Evolutionary conservation across 2,329 filamentous ascomycete species (phyloP), one percentile per base, ranked within the genome.

Genomic region (Xylaria sp.): DNA sequence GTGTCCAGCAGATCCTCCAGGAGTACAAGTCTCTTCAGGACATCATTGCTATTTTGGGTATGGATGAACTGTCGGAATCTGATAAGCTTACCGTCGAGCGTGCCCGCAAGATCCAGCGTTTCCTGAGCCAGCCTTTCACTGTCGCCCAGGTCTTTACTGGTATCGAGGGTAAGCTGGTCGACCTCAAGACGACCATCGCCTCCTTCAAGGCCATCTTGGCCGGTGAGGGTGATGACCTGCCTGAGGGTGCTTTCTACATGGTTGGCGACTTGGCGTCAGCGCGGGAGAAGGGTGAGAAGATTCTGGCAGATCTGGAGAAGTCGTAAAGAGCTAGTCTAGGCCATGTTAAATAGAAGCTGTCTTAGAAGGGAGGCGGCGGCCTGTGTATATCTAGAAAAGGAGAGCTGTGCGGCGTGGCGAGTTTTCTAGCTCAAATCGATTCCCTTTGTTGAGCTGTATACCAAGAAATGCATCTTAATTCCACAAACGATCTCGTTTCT

Each of bases 11-110:
- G 87, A 98, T 97, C 86, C 91, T 99, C 82, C 96, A 99, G 87
- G 96, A 98, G 89, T 99, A 99, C 93, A 98, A 98, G 93, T 98
- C 95, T 74, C 93, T 99, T 76, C 96, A 99, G 88, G 96, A 99
- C 88, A 99, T 99, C 91, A 97, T 97, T 89, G 96, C 96, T 85
- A 99, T 99, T 94, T 86, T 98, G 83, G 95, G 95, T 91, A 98
- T 99, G 96, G 96, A 99, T 85, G 96, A 99, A 84, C 87, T 99
- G 86, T 98, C 96, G 74, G 96, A 98, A 89, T 92, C 93, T 79
- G 96, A 99, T 85, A 97, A 99, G 92, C 91, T 99, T 80, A 98
- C 96, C 78, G 96, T 99, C 89, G 96, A 99, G 92, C 96, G 96
- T 91, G 96, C 96, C 84, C 95, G 96, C 89, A 98, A 98, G 90